Base-by-base conservation (phyloP, 331 rosid genomes). In the Pyracantha coccinea region DNA sequence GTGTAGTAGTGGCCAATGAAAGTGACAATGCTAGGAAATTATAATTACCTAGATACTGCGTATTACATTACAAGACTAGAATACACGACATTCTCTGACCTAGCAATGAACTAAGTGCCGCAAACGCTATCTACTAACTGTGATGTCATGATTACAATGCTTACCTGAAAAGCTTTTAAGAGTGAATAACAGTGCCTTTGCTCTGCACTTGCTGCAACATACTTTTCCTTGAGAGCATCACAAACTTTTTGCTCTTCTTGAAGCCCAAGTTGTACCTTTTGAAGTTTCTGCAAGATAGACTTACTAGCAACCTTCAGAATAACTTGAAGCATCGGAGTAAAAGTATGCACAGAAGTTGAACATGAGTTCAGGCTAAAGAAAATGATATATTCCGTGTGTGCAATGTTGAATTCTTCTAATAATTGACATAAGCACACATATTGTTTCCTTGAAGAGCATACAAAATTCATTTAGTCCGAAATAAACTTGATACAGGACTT, bases 151-250 rank as follows among this genome's bases (percentile, higher is more conserved):
- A 63, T 38, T 24, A 74, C 35, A 63, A 32, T 32, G 71, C 78
- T 77, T 77, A 90, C 97, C 97, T 91, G 92, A 78, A 90, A 89
- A 74, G 87, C 91, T 85, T 92, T 91, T 82, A 85, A 59, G 86
- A 88, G 83, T 44, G 92, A 72, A 74, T 85, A 91, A 82, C 88
- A 86, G 58, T 81, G 95, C 74, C 88, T 88, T 75, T 87, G 96
- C 75, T 85, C 87, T 45, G 96, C 90, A 13, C 65, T 78, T 52
- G 83, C 89, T 69, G 86, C 87, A 77, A 85, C 80, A 79, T 89
- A 80, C 77, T 68, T 84, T 71, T 77, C 85, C 74, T 90, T 92
- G 29, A 92, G 81, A 73, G 85, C 89, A 66, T 82, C 76, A 65
- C 82, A 86, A 65, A 63, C 74, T 78, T 63, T 85, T 82, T 87